Conservation (phyloP, 169 alveolate species). For the Eimeria nieschulzi region DNA sequence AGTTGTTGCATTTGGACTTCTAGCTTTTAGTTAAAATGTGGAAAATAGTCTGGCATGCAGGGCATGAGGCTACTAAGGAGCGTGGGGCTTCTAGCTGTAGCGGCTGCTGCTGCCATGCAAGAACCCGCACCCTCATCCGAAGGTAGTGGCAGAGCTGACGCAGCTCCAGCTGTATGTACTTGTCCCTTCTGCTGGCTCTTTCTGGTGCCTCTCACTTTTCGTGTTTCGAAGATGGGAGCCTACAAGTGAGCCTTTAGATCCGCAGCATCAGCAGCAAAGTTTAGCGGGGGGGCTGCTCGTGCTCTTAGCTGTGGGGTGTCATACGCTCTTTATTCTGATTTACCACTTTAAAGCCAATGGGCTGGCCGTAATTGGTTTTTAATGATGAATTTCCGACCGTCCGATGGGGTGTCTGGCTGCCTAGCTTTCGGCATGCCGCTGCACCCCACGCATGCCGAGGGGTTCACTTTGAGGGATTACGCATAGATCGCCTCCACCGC, state of each 20-base stretch:
- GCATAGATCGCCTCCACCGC: too few relatives aligned
- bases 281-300: background rate
- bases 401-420: background rate
- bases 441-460: slow-evolving; percentile 5
- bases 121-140: background rate
- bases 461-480: too few relatives aligned
- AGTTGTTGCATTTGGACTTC: too few relatives aligned
- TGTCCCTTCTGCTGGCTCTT: slow-evolving; percentile 4
- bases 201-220: background rate
- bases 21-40: too few relatives aligned
- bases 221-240: slow-evolving; percentile 24
- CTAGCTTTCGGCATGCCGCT: background rate
- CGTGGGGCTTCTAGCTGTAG: too few relatives aligned
- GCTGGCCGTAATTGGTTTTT: too few relatives aligned
- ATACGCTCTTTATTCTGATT: background rate
- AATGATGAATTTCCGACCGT: background rate
- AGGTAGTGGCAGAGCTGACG: background rate
- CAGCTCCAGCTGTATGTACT: background rate
- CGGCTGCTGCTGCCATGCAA: too few relatives aligned
- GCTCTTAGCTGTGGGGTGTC: background rate
- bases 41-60: too few relatives aligned
- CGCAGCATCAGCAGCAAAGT: background rate
- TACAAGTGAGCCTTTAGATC: background rate
- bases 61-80: too few relatives aligned
- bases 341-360: background rate